Percentiles rank a stretch among this genome's conserved stretches.
Conservation (phyloP, 1,284 basidiomycete species). For the Dichomitus squalens region DNA sequence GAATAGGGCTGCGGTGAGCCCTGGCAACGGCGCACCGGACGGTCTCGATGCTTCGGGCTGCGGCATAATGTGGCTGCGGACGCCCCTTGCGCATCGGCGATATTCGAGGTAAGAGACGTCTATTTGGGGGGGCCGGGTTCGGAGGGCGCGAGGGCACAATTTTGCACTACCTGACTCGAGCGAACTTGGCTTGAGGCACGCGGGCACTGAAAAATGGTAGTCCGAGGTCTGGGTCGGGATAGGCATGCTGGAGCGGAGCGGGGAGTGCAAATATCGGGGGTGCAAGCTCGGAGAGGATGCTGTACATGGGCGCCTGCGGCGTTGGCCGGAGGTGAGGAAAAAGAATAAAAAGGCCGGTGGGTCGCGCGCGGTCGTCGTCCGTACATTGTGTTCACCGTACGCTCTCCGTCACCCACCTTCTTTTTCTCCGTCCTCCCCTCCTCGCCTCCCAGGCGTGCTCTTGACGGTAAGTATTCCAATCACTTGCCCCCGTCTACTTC, state of each 20-base stretch:
- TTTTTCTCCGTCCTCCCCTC: conserved; percentile 20
- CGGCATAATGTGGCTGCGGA: too few species aligned
- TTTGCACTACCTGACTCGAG: too few species aligned
- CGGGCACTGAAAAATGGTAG: background rate
- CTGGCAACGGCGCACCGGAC: background rate
- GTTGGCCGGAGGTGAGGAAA: conserved; percentile 4
- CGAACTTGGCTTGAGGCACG: background rate
- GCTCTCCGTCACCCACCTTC: conserved; percentile 28
- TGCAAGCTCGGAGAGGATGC: background rate
- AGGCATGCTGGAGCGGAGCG: too few species aligned
- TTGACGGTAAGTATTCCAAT: conserved; percentile 30
- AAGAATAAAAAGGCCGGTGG: conserved; percentile 19
- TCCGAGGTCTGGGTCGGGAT: too few species aligned
- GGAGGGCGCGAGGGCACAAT: too few species aligned
- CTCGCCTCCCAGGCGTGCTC: conserved; percentile 31
- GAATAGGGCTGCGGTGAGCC: background rate
- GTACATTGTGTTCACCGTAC: conserved; percentile 26
- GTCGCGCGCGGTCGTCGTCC: conserved; percentile 3
- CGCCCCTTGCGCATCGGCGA: background rate
- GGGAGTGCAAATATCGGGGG: too few species aligned
- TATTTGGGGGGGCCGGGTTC: too few species aligned
- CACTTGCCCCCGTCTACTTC: conserved; percentile 4
- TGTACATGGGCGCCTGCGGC: conserved; percentile 13
- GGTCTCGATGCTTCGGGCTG: background rate
- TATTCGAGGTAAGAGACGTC: too few species aligned